Evolutionary conservation across 2,329 filamentous ascomycete genomes (phyloP).

Genomic region (Colletotrichum caudatum): DNA sequence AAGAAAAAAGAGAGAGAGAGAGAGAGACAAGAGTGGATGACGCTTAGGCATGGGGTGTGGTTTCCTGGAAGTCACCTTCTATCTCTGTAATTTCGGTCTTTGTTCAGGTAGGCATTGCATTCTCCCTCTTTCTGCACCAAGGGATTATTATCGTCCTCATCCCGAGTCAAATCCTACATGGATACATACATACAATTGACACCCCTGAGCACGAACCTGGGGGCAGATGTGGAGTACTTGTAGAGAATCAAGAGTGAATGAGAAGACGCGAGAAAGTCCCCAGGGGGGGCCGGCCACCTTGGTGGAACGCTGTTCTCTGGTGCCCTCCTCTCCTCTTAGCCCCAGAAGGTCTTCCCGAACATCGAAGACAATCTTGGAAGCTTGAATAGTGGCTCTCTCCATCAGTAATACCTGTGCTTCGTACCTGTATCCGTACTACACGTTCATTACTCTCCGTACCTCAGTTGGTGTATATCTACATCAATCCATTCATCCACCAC

Average conservation of each 20-base stretch:
- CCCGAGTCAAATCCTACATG: not conserved
- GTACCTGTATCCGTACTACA: too few species aligned
- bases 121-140: not conserved
- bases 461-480: too few species aligned
- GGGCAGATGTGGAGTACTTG: not conserved
- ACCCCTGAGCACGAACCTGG: not conserved
- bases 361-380: conserved; percentile 27
- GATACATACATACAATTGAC: not conserved
- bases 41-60: too few species aligned
- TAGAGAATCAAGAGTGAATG: conserved; percentile 5
- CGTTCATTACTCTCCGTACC: too few species aligned
- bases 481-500: not conserved
- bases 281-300: conserved; percentile 11
- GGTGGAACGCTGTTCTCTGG: not conserved
- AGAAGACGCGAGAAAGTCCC: conserved; percentile 11
- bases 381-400: conserved; percentile 32
- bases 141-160: not conserved
- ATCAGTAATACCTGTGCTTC: too few species aligned
- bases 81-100: not conserved
- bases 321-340: conserved; percentile 19
- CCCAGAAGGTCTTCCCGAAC: conserved; percentile 23
- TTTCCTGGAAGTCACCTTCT: not conserved
- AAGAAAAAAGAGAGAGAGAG: too few species aligned
- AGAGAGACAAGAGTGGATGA: not conserved
- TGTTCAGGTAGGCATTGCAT: too few species aligned